These are phyloP conservation scores for Fagopyrum homotropicum DNA, from an alignment of 148 eudicot genomes.

Conservation along the genomic window DNA sequence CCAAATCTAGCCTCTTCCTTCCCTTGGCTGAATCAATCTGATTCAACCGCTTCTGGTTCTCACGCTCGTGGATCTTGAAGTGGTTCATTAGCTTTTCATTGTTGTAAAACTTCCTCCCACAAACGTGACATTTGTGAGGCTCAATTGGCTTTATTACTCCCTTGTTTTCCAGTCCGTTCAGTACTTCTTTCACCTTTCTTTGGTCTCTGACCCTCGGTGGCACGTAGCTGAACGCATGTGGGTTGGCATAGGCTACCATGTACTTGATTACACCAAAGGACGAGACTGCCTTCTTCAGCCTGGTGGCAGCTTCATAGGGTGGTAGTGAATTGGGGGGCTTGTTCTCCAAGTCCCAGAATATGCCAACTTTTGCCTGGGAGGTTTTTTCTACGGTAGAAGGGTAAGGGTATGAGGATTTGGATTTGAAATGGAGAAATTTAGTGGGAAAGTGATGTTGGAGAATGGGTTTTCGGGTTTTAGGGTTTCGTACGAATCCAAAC, in stretches of 20 bases:
- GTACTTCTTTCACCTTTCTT: slow-evolving; percentile 43
- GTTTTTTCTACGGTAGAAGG: background rate
- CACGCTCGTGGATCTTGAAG: slow-evolving; percentile 70
- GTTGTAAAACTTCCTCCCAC: slow-evolving; percentile 67
- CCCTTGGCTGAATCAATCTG: slow-evolving; percentile 73
- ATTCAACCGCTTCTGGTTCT: slow-evolving; percentile 57
- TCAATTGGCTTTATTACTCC: slow-evolving; percentile 43
- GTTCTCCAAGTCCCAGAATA: slow-evolving; percentile 89
- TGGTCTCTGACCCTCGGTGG: slow-evolving; percentile 37
- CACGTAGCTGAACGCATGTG: slow-evolving; percentile 54
- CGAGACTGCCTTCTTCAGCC: slow-evolving; percentile 51
- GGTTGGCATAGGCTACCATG: slow-evolving; percentile 70
- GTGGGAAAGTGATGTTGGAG: background rate
- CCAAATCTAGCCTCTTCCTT: slow-evolving; percentile 51
- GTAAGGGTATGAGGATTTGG: background rate
- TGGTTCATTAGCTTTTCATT: slow-evolving; percentile 64
- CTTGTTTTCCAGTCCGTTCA: slow-evolving; percentile 45
- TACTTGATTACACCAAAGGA: slow-evolving; percentile 52
- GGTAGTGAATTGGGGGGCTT: slow-evolving; percentile 64
- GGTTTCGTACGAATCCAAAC: background rate
- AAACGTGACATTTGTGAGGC: slow-evolving; percentile 56
- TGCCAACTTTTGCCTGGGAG: slow-evolving; percentile 39
- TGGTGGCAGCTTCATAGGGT: slow-evolving; percentile 58
- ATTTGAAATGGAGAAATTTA: background rate
- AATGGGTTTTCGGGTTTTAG: background rate